Evolutionary conservation across 192 early-diverging fungal genomes (phyloP), one percentile per base, ranked within the genome.

Genomic region (Backusella sp.): DNA sequence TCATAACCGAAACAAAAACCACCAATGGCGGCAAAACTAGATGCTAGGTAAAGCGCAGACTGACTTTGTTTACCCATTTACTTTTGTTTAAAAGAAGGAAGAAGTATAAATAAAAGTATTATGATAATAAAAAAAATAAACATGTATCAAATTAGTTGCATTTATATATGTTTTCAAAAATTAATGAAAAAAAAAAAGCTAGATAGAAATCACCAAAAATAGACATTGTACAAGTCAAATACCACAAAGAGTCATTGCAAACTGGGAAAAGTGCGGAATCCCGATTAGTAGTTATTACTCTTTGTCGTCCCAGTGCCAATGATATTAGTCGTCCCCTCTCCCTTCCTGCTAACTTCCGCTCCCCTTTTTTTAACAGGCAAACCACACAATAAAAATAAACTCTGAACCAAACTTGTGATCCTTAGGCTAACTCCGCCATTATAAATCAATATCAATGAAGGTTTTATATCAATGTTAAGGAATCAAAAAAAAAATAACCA

Each of bases 1-100:
- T 93, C 92, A 67, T 90, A 93, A 65, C 92, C 92, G 70, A 91
- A 92, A 44, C 85, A 80, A 35, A 90, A 82, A 32, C 89, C 90
- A 70, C 87, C 89, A 66, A 90, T 68, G 70, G 89, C 84, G 28
- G 89, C 85, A 52, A 90, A 76, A 12, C 9, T 4, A 28, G 56
- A 26, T 26, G 56, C 21, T 62, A 62, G 23, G 56, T 62, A 62
- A 62, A 62, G 56, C 6, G 56, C 23, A 4, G 26, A 4, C 9
- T 62, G 26, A 62, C 56, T 62, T 62, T 59, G n/a, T 59, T 26
- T 28, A 62, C 56, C 56, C 56, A 62, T 62, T 62, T 28, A 23
- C 26, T 62, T 62, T 32, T 62, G 3, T 28, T 62, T 12, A 62
- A 28, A 14, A 26, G n/a, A 62, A 62, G 26, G 56, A 62, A 62